phyloP scores from a whole-genome alignment of 192 early-diverging fungal genomes.

The Dimargaris xerosporica region DNA sequence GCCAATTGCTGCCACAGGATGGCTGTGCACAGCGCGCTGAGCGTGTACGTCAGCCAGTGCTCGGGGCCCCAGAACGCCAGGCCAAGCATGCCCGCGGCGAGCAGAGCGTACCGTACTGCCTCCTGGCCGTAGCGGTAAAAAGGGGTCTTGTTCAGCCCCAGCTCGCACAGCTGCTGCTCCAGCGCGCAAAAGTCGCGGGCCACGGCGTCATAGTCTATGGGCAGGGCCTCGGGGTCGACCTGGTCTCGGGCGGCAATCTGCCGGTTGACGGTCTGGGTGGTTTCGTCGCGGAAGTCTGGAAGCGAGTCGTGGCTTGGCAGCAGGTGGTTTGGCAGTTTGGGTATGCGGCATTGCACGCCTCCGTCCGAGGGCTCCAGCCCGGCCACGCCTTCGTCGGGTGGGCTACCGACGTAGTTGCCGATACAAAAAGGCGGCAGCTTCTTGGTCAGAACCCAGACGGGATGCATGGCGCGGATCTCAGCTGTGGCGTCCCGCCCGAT shows the following conservation, averaged over 20 bases:
- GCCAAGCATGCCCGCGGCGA: conserved; percentile 21
- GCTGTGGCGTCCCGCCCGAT: conserved; percentile 85
- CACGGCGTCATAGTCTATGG: conserved; percentile 28
- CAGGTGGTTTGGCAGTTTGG: not conserved
- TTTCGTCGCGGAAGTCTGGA: conserved; percentile 13
- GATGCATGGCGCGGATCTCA: conserved; percentile 75
- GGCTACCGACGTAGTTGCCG: conserved; percentile 35
- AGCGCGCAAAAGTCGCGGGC: conserved; percentile 46
- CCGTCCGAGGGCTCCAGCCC: not conserved
- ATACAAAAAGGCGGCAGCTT: conserved; percentile 67
- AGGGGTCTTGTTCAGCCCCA: conserved; percentile 50
- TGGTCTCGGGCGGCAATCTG: not conserved
- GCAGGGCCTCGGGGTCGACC: conserved; percentile 2
- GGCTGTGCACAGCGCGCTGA: conserved; percentile 42
- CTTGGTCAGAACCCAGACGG: conserved; percentile 55
- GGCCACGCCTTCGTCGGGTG: not conserved
- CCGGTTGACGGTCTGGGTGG: conserved; percentile 8
- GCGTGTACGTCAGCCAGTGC: conserved; percentile 15
- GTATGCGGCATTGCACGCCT: not conserved
- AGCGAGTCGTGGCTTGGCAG: conserved; percentile 8
- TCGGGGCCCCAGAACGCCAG: conserved; percentile 16
- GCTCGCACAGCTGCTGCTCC: conserved; percentile 39
- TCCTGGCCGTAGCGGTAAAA: conserved; percentile 36
- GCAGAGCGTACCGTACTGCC: conserved; percentile 23
- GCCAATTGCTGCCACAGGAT: conserved; percentile 83